Conservation (phyloP, 2,329 filamentous ascomycete species). For the Dryadomyces quercivorus region DNA sequence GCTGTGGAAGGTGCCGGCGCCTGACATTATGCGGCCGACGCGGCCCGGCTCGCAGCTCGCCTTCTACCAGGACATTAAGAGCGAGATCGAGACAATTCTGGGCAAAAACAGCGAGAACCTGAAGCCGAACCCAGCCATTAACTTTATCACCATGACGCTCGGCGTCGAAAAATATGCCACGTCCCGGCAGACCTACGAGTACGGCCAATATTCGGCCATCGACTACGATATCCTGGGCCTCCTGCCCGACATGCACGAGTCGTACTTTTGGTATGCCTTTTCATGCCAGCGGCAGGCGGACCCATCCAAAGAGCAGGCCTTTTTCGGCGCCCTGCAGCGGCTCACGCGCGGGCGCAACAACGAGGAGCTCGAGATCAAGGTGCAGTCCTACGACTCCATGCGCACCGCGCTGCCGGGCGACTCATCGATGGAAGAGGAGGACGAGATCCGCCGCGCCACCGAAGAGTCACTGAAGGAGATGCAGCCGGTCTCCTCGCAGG, state of each 20-base stretch:
- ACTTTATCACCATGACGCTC: constrained; percentile 10
- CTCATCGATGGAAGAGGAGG: constrained; percentile 1
- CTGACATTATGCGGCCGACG: constrained; percentile 26
- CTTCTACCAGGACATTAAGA: constrained; percentile 36
- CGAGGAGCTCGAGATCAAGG: constrained; percentile 11
- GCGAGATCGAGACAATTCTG: constrained; percentile 31
- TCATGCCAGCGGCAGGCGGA: constrained; percentile 14
- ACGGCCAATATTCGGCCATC: constrained; percentile 1
- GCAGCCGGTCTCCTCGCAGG: neutral
- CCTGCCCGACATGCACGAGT: constrained; percentile 13
- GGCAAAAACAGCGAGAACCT: constrained; percentile 11
- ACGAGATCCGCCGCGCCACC: constrained; percentile 12
- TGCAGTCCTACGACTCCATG: constrained; percentile 11
- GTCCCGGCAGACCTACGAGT: neutral
- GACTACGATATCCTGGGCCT: constrained; percentile 16
- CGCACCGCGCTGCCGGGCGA: constrained; percentile 4
- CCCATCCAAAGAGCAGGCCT: constrained; percentile 8
- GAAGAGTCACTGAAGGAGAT: constrained; percentile 10
- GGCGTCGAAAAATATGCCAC: constrained; percentile 9
- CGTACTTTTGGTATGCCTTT: constrained; percentile 17
- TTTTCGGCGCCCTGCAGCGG: constrained; percentile 11
- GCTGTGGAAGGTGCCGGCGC: constrained; percentile 22
- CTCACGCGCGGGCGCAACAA: constrained; percentile 13
- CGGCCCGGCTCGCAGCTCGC: constrained; percentile 28
- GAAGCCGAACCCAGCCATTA: constrained; percentile 17